Evolutionary conservation across 345 rosid species (phyloP).

Genomic region (Cardiospermum halicacabum): DNA sequence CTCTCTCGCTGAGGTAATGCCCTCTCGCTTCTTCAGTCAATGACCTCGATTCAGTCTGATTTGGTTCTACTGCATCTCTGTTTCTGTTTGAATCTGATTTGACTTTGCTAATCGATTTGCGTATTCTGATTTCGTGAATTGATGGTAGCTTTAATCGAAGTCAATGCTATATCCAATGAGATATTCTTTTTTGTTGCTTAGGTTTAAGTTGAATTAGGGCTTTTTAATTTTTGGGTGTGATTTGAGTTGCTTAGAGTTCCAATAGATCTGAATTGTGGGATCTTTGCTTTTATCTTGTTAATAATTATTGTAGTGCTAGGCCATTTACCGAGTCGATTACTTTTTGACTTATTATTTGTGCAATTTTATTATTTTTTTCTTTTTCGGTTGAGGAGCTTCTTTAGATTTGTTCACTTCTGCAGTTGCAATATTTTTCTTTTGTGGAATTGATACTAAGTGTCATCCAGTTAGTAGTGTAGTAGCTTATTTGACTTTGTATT

Average conservation of each 20-base stretch:
- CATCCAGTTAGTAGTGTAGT: not conserved
- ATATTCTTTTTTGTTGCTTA: not conserved
- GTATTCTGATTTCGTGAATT: not conserved
- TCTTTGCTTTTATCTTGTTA: not conserved
- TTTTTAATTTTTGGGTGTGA: not conserved
- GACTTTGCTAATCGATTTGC: not conserved
- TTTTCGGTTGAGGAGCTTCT: not conserved
- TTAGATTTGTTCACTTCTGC: not conserved
- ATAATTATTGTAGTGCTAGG: not conserved
- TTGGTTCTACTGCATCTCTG: not conserved
- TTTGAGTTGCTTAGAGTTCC: not conserved
- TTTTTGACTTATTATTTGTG: not conserved
- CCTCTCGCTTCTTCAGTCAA: not conserved
- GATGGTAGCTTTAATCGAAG: not conserved
- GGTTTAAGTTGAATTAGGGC: too few species aligned
- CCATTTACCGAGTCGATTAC: not conserved
- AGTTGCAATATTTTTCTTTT: too few species aligned
- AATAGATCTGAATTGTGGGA: not conserved
- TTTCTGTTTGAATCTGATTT: not conserved
- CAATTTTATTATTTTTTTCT: not conserved
- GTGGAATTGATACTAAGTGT: too few species aligned
- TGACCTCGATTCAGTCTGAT: not conserved
- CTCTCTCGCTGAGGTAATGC: conserved; percentile 62
- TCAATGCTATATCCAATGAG: not conserved
- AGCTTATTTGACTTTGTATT: not conserved